Base-by-base conservation (phyloP, 768 basidiomycete genomes). In the Cantharellus anzutake region DNA sequence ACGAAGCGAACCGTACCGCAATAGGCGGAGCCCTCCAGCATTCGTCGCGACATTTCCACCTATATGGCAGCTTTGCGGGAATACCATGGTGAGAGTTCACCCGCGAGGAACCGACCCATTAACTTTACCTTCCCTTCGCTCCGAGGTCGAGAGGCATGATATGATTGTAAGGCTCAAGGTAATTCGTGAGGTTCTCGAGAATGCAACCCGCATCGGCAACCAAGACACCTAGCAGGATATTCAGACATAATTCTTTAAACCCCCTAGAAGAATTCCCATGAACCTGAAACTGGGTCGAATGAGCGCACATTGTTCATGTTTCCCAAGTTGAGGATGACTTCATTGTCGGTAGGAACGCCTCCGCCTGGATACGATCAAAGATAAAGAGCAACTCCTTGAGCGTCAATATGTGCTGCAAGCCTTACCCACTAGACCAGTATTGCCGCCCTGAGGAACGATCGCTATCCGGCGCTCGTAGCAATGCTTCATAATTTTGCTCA, bases 41-140 rank as follows among this genome's bases (percentile, higher is more conserved):
- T 99, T 99, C 3, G 96, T 98, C 1, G 96, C 82, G 37, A 98
- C 78, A 70, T 98, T 97, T 41, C 96, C 96, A 55, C 94, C 96
- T 63, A 99, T 93, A 67, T 98, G 94, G 75, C 96, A 99, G 66
- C 88, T 88, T 41, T 16, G 7, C 29, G 16, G 29, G 20, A 55
- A 52, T n/a, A 37, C 11, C 14, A 20, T 20, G 52, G 29, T 38
- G 40, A 61, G 62, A 48, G 11, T 57, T 5, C 44, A 35, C 4
- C 3, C 2, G 57, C 4, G 4, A 35, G 38, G 29, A 5, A 67
- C 73, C 41, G 60, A 86, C 0, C 20, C 20, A 29, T 29, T 29
- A 29, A 29, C 20, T 29, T 29, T 29, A 29, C 88, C 89, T 93
- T 70, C 93, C 93, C 73, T 97, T 97, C 39, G 93, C 92, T 50